phyloP scores from a whole-genome alignment of 805 yeast species.

The Kluyveromyces starmeri region DNA sequence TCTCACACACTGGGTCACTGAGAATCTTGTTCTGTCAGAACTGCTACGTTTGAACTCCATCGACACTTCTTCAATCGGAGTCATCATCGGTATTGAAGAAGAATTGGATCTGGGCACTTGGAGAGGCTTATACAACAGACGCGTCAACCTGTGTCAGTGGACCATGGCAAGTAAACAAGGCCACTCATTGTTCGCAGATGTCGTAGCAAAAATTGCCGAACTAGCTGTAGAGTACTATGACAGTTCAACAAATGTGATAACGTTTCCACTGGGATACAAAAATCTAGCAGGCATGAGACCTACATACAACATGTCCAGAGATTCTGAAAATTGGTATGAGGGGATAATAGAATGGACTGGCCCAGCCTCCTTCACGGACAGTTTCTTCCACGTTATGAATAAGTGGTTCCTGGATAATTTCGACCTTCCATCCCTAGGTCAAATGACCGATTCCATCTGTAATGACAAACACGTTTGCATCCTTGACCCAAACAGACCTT shows the following conservation, averaged over 20 bases:
- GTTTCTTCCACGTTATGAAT: conserved; percentile 38
- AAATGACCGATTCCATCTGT: not conserved
- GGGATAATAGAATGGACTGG: conserved; percentile 44
- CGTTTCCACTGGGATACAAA: conserved; percentile 8
- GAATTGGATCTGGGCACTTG: conserved; percentile 47
- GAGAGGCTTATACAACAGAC: conserved; percentile 41
- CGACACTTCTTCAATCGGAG: conserved; percentile 37
- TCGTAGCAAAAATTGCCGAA: conserved; percentile 45
- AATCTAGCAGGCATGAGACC: not conserved
- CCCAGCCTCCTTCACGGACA: conserved; percentile 42
- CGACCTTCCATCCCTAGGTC: not conserved
- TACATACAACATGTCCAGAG: conserved; percentile 5
- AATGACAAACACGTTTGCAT: not conserved
- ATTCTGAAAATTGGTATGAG: conserved; percentile 4
- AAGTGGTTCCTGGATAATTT: conserved; percentile 1
- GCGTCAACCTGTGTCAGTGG: conserved; percentile 57
- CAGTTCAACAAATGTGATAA: conserved; percentile 20
- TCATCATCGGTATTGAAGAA: conserved; percentile 45
- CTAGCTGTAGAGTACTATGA: conserved; percentile 36
- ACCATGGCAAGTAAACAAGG: conserved; percentile 52
- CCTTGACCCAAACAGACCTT: conserved; percentile 6
- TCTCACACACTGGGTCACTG: conserved; percentile 52
- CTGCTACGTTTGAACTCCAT: conserved; percentile 26
- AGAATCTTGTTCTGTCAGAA: conserved; percentile 21
- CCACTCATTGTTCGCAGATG: conserved; percentile 49